Evolutionary conservation across 345 rosid genomes (phyloP).

Genomic region (Euphorbia pulcherrima): DNA sequence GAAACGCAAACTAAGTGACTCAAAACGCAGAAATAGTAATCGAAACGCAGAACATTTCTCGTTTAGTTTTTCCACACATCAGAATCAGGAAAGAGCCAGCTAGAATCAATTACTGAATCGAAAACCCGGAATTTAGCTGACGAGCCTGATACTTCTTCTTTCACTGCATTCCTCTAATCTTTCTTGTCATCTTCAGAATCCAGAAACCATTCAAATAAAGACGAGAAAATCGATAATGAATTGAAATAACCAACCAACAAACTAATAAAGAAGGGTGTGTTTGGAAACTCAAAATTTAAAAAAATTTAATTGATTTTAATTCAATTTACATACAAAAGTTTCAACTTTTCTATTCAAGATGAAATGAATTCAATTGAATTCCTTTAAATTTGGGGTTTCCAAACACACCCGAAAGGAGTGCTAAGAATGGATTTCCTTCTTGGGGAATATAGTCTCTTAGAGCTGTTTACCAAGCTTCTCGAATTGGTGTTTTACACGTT

Average conservation of each 20-base stretch:
- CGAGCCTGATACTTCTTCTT: constrained; percentile 97
- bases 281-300: too few species aligned
- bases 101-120: too few species aligned
- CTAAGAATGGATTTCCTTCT: constrained; percentile 61
- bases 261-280: constrained; percentile 25
- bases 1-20: too few species aligned
- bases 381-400: too few species aligned
- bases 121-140: constrained; percentile 37
- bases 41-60: too few species aligned
- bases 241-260: constrained; percentile 36
- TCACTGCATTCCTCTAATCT: constrained; percentile 84
- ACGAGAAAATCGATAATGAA: constrained; percentile 40
- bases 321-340: too few species aligned
- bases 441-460: constrained; percentile 67
- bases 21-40: too few species aligned
- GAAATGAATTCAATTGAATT: too few species aligned
- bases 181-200: constrained; percentile 59
- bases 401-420: constrained; percentile 49
- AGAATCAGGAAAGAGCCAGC: constrained; percentile 41
- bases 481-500: constrained; percentile 25
- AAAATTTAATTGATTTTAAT: too few species aligned
- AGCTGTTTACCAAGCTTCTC: constrained; percentile 52
- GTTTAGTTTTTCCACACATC: too few species aligned
- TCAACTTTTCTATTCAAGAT: too few species aligned
- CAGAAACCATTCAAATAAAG: constrained; percentile 35